These are phyloP conservation scores for Blepharisma japonicum DNA, from an alignment of 73 alveolate genomes.

Conservation along the genomic window DNA sequence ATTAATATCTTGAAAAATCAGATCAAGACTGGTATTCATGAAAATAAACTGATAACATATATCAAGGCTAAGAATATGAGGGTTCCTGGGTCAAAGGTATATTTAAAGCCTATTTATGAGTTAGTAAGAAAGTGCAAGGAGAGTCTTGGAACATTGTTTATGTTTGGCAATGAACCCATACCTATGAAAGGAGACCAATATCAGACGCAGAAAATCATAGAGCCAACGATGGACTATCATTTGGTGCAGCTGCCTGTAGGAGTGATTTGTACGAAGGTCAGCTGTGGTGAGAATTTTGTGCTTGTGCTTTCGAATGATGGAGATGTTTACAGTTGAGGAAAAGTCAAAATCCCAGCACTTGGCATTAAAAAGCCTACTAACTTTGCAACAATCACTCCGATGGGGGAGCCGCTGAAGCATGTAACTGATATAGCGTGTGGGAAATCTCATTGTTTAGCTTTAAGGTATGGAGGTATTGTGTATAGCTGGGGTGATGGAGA, in stretches of 20 bases:
- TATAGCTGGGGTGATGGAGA: constrained; percentile 62
- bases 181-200: background rate
- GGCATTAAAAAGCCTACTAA: background rate
- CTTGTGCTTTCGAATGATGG: background rate
- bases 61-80: background rate
- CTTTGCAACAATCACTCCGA: background rate
- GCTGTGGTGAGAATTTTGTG: constrained; percentile 17
- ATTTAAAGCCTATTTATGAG: constrained; percentile 21
- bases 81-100: background rate
- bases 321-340: constrained; percentile 12
- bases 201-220: background rate
- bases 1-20: constrained; percentile 12
- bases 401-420: background rate
- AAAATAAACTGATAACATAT: background rate
- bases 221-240: background rate
- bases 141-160: background rate
- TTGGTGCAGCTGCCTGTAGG: background rate
- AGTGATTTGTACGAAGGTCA: background rate
- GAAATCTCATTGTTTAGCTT: constrained; percentile 77
- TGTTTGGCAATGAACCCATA: background rate
- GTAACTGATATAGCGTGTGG: constrained; percentile 57
- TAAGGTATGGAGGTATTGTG: constrained; percentile 37
- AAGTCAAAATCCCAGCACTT: background rate
- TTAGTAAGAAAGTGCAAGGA: background rate
- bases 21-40: background rate